Conservation (phyloP, 495 filamentous ascomycete species). For the Neurospora africana region DNA sequence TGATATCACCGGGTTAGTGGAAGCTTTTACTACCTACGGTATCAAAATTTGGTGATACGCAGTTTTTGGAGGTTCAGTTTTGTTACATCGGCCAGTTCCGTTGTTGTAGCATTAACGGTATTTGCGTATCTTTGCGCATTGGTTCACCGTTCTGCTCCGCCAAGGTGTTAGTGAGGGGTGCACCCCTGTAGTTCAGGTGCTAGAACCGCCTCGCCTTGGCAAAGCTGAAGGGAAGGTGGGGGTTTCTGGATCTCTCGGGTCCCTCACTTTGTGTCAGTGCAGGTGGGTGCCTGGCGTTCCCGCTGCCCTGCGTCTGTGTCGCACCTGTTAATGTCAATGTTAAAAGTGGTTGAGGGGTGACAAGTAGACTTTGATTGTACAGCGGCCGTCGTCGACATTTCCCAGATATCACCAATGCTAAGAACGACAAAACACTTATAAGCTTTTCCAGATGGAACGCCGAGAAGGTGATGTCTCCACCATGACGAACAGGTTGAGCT, state of each 20-base stretch:
- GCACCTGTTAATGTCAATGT: neutral
- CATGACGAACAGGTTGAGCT: neutral
- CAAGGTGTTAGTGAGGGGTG: neutral
- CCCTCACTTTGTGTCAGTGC: neutral
- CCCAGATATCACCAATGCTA: neutral
- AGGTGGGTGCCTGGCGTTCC: neutral
- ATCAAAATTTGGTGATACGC: neutral
- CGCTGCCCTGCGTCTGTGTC: neutral
- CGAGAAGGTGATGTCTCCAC: neutral
- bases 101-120: neutral
- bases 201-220: neutral
- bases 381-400: neutral
- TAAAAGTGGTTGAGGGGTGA: neutral
- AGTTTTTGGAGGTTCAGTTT: neutral
- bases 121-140: neutral
- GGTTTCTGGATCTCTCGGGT: neutral
- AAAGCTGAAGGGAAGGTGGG: neutral
- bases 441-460: neutral
- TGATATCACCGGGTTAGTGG: neutral
- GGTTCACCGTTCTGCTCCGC: neutral
- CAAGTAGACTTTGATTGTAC: neutral
- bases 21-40: neutral
- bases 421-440: neutral
- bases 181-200: neutral
- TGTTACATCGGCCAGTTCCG: neutral